Base-by-base conservation (phyloP, 257 asterid species). In the Haberlea rhodopensis region DNA sequence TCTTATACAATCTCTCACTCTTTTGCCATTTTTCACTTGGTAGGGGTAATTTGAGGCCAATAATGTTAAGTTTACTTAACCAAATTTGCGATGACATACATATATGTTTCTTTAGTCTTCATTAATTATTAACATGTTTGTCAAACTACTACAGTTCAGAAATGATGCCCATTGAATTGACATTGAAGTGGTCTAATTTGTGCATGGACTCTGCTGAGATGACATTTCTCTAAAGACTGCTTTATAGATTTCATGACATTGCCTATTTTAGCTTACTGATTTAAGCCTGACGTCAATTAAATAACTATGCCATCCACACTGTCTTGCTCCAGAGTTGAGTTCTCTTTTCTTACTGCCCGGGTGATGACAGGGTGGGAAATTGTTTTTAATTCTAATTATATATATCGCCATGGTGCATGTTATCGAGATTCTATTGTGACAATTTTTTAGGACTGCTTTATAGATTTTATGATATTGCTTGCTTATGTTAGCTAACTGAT, bases 111-210 rank as follows among this genome's bases (percentile, higher is more conserved):
- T 65, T 65, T 22, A 32, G 25, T 19, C 31, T 45, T 19, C 53
- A 53, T 28, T 54, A n/a, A n/a, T n/a, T n/a, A n/a, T n/a, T n/a
- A n/a, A 29, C 65, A 28, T 21, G 54, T 15, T 62, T 11, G 37
- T 24, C 31, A 25, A 56, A 19, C 32, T 56, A 22, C 57, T 16
- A 25, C 2, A 8, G 5, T 32, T 37, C 26, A 11, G 24, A 55
- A 58, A 31, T 43, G 68, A 10, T 62, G 22, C 22, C 1, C 37
- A 25, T 43, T 62, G 61, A 64, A 60, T 68, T 49, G 62, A 11
- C 67, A 10, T n/a, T 62, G 70, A 53, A 69, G 29, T 26, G 37
- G 34, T 71, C 5, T 46, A 70, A 56, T 49, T 65, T 60, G 32
- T 48, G 11, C 40, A 40, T 40, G 48, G 48, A 40, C 18, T 40